A percentile compares a stretch with the other conserved stretches of the same genome.
These are phyloP conservation scores for Metschnikowia santaceciliae DNA, from an alignment of 805 yeast genomes.

Conservation along the genomic window DNA sequence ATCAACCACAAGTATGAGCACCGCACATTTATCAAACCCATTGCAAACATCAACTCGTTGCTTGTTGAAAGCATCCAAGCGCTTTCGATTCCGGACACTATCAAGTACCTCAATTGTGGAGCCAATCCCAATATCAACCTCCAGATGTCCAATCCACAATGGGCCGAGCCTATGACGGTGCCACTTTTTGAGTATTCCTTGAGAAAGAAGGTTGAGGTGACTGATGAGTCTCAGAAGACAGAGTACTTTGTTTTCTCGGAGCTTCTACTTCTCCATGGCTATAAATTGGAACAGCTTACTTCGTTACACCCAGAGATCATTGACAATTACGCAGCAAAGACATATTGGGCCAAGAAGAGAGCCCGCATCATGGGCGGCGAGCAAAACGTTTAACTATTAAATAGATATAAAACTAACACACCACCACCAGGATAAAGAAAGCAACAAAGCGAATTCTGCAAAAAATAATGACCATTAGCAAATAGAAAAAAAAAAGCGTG, in stretches of 20 bases:
- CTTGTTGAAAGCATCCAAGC: conserved; percentile 52
- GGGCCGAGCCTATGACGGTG: conserved; percentile 20
- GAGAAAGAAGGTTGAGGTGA: conserved; percentile 33
- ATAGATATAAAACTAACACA: background rate
- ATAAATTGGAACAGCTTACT: conserved; percentile 35
- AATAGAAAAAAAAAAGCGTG: conserved; percentile 2
- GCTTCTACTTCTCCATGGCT: conserved; percentile 54
- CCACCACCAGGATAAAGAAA: background rate
- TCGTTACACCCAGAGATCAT: conserved; percentile 30
- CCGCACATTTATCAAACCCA: conserved; percentile 40
- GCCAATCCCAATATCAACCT: conserved; percentile 45
- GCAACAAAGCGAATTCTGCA: conserved; percentile 6
- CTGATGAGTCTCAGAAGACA: conserved; percentile 8
- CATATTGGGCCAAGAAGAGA: conserved; percentile 48
- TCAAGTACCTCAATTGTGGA: conserved; percentile 43
- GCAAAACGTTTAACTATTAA: background rate
- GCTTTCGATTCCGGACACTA: conserved; percentile 43
- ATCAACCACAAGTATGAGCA: conserved; percentile 63
- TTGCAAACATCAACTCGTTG: conserved; percentile 25
- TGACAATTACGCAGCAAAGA: conserved; percentile 43
- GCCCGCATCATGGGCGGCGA: conserved; percentile 9
- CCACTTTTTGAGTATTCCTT: conserved; percentile 49
- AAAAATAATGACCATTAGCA: too few species aligned
- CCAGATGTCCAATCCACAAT: conserved; percentile 22
- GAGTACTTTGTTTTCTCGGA: conserved; percentile 50